Base-by-base conservation (phyloP, 2,329 filamentous ascomycete genomes). In the Calcarisporium arbuscula region DNA sequence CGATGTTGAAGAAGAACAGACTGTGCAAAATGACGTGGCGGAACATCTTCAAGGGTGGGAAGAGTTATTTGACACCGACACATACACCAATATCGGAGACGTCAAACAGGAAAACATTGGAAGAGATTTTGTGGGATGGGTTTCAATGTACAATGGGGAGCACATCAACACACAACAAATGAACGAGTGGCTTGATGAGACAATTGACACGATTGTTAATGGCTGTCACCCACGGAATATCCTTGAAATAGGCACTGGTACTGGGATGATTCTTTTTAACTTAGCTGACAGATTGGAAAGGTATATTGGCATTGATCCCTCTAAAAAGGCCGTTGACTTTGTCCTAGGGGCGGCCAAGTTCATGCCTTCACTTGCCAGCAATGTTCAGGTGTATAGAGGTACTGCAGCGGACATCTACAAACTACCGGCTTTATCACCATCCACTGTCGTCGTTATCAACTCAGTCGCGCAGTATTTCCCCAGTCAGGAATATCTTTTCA, bases 241-340 rank as follows among this genome's bases (percentile, higher is more conserved):
- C 1, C 41, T 57, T 1, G 55, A 57, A 28, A 35, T 58, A 1
- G 55, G 55, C 2, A 49, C 53, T 1, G 55, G 54, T 2, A 37
- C 46, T 1, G 54, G 55, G 1, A 58, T 56, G 53, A 49, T 56
- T 7, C 37, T 58, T 1, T 56, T 58, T 38, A 56, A 54, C 15
- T 29, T 57, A 12, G 30, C 14, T 1, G 2, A 36, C 0, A 43
- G 40, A 0, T 7, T 57, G 15, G 12, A 44, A 3, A 47, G 32
- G 12, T 57, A 57, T 12, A 16, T 50, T 8, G 55, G 54, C 1
- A 34, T 57, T 10, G 55, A 58, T 1, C 51, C 50, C 1, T 48
- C 53, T 4, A 6, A 25, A 3, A 30, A 19, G 7, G 54, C 50
- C 0, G 45, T 43, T 1, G 32, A 39, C 0, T 57, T 53, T 14